phyloP scores from a whole-genome alignment of 2,329 filamentous ascomycete genomes.

The Bipolaris bicolor region DNA sequence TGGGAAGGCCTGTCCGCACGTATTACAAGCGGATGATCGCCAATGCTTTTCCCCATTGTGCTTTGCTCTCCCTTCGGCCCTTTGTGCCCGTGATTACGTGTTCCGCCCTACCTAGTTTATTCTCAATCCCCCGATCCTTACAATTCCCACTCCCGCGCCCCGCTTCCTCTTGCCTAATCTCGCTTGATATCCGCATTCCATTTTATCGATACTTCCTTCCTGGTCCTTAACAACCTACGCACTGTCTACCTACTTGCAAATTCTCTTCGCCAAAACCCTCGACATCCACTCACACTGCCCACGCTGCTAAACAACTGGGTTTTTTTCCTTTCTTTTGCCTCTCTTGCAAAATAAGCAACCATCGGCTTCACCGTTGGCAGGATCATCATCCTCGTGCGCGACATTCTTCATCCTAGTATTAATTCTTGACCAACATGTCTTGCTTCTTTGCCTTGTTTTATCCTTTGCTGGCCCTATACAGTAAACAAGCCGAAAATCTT shows the following conservation, averaged over 20 bases:
- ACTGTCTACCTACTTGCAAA: neutral
- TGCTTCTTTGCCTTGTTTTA: too few relatives aligned
- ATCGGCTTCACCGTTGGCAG: too few relatives aligned
- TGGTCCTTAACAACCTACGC: neutral
- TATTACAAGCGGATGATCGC: constrained; percentile 5
- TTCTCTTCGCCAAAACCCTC: too few relatives aligned
- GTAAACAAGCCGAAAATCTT: too few relatives aligned
- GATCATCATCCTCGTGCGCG: too few relatives aligned
- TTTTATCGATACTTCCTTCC: constrained; percentile 1
- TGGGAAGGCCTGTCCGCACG: constrained; percentile 4
- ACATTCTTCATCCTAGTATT: too few relatives aligned
- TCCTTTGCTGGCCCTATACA: too few relatives aligned
- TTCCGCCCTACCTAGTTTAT: neutral
- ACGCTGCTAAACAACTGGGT: too few relatives aligned
- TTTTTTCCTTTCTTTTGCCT: too few relatives aligned
- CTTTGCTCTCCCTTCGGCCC: constrained; percentile 1
- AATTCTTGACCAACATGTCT: too few relatives aligned
- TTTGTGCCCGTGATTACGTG: neutral
- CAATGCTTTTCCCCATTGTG: constrained; percentile 1
- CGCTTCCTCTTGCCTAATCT: constrained; percentile 1
- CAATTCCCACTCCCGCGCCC: neutral
- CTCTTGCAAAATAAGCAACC: too few relatives aligned
- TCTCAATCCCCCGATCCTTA: neutral
- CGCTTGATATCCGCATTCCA: neutral
- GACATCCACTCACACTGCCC: too few relatives aligned